Evolutionary conservation across 139 green algal species (phyloP), one percentile per base, ranked within the genome.

Genomic region (Tetradesmus obliquus): DNA sequence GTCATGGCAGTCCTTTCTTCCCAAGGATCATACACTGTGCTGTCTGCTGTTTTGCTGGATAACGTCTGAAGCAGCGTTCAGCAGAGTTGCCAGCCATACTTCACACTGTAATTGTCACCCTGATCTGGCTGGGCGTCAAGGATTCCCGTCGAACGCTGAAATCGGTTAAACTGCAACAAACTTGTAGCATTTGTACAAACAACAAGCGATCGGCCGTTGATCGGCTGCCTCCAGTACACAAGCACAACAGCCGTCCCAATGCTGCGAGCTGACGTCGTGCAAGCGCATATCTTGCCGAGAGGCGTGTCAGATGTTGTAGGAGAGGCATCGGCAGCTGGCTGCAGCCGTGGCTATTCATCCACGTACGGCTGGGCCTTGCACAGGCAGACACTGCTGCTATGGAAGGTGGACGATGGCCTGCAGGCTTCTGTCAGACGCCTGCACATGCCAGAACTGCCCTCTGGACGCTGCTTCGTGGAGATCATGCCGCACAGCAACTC

Each of bases 291-390:
- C 20, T 32, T 74, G 19, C 88, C 88, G 17, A 79, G 60, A 32
- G 12, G 58, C 53, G 79, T 91, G 22, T 72, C 71, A 17, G 88
- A 91, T 81, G 79, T 91, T 22, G 17, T 91, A 4, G 20, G 12
- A 54, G 88, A 91, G 19, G 51, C 45, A 55, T 54, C 54, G 4
- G 57, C 79, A 60, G n/a, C 79, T 2, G 88, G 88, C 5, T 62
- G 66, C 2, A 87, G 79, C 58, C 20, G 32, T 1, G 24, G 58
- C 0, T 32, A 12, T 55, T 13, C 57, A 19, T 6, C 13, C 57
- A 81, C 88, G 9, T 85, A 89, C 57, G 82, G 53, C 51, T 92
- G 89, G 89, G 89, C 32, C 1, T 69, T 92, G 53, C 89, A 92
- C 62, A 32, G 89, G 15, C 80, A 88, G 22, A 79, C 32, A 17